Evolutionary conservation across 1,139 yeast genomes (phyloP).

Genomic region (Trichomonascaceae sp.): DNA sequence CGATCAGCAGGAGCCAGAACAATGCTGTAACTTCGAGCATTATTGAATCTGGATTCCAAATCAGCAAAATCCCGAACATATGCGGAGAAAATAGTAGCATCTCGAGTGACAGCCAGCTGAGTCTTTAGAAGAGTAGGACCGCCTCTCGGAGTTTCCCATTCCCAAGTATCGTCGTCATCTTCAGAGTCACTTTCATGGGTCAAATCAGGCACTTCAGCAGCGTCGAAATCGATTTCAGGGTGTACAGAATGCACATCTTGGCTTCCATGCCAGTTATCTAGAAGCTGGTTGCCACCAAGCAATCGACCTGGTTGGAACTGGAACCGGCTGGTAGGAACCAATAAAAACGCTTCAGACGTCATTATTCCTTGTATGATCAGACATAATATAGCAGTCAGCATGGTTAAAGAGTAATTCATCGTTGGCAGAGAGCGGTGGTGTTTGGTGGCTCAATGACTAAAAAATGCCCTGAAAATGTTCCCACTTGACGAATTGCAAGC

Average conservation of each 20-base stretch:
- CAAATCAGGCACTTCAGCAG: slow-evolving; percentile 5
- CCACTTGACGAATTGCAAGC: too few relatives aligned
- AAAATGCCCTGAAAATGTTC: too few relatives aligned
- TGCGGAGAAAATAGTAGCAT: slow-evolving; percentile 31
- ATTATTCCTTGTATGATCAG: slow-evolving; percentile 5
- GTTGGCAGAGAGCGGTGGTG: neutral
- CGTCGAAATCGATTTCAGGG: neutral
- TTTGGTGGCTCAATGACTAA: too few relatives aligned
- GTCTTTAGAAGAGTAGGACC: slow-evolving; percentile 32
- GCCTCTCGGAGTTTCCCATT: slow-evolving; percentile 28
- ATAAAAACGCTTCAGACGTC: slow-evolving; percentile 1
- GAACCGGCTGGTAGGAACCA: slow-evolving; percentile 7
- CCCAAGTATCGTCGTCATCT: slow-evolving; percentile 7
- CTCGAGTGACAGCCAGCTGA: slow-evolving; percentile 29
- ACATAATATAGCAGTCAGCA: slow-evolving; percentile 2
- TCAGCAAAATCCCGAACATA: slow-evolving; percentile 28
- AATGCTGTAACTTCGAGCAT: slow-evolving; percentile 25
- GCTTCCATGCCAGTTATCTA: slow-evolving; percentile 11
- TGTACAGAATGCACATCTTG: slow-evolving; percentile 1
- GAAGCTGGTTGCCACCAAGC: slow-evolving; percentile 1
- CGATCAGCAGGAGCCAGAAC: slow-evolving; percentile 33
- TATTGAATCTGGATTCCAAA: slow-evolving; percentile 25
- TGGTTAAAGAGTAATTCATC: neutral
- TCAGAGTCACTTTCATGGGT: slow-evolving; percentile 1
- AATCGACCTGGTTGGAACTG: slow-evolving; percentile 2